Evolutionary conservation across 495 filamentous ascomycete genomes (phyloP).

Genomic region (Sordaria brevicollis): DNA sequence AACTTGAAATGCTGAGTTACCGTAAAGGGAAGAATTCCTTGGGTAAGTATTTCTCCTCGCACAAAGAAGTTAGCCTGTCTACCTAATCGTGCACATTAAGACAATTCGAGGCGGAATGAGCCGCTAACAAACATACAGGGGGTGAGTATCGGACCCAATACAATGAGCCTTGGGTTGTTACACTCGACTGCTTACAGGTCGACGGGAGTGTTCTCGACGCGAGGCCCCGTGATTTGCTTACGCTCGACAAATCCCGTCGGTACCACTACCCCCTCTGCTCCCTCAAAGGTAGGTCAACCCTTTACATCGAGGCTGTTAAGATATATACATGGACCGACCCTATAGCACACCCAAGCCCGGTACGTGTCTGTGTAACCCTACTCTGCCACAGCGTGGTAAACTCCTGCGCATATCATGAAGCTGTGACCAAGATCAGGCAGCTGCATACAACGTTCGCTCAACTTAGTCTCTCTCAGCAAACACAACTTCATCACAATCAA

Average conservation of each 20-base stretch:
- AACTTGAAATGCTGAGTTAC: neutral
- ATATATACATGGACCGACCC: neutral
- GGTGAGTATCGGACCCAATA: neutral
- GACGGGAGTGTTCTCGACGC: neutral
- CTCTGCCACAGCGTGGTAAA: neutral
- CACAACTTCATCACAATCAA: neutral
- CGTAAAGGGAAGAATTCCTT: neutral
- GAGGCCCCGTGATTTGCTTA: neutral
- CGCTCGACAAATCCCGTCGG: neutral
- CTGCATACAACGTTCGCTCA: neutral
- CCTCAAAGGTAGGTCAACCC: neutral
- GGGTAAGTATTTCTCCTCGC: too few species aligned
- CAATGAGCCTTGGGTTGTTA: neutral
- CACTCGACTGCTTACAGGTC: neutral
- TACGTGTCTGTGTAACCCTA: neutral
- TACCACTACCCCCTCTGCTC: neutral
- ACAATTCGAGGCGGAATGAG: neutral
- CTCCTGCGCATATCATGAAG: neutral
- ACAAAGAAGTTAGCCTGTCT: too few species aligned
- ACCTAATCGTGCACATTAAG: too few species aligned
- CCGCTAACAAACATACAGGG: neutral
- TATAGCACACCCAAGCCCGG: neutral
- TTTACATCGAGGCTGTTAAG: neutral
- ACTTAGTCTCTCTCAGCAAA: neutral
- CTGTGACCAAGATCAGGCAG: neutral